These are phyloP conservation scores for Cymodocea nodosa DNA, from an alignment of 116 monocot species.

Conservation along the genomic window DNA sequence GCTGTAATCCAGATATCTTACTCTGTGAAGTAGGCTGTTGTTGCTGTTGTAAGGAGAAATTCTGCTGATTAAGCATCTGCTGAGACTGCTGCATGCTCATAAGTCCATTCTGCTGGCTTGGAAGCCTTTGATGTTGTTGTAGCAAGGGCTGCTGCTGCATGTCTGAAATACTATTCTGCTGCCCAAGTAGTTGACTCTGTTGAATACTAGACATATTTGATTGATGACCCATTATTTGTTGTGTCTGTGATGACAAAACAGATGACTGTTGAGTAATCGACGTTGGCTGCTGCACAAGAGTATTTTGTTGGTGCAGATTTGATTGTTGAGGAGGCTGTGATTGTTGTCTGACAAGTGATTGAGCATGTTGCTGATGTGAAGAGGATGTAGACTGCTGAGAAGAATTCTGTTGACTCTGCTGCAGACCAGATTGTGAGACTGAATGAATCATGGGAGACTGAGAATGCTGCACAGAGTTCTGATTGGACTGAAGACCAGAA, in stretches of 20 bases:
- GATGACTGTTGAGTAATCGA: slow-evolving; percentile 32
- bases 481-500: slow-evolving; percentile 43
- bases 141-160: slow-evolving; percentile 15
- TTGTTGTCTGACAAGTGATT: slow-evolving; percentile 45
- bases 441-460: slow-evolving; percentile 42
- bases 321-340: slow-evolving; percentile 31
- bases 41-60: slow-evolving; percentile 48
- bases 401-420: slow-evolving; percentile 57
- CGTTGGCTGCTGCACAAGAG: slow-evolving; percentile 42
- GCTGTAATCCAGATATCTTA: slow-evolving; percentile 29
- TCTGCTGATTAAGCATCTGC: slow-evolving; percentile 49
- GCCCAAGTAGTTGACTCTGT: slow-evolving; percentile 44
- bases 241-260: slow-evolving; percentile 38
- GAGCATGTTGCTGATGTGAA: slow-evolving; percentile 46
- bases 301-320: slow-evolving; percentile 17
- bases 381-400: slow-evolving; percentile 46
- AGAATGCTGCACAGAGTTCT: slow-evolving; percentile 39
- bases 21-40: slow-evolving; percentile 34
- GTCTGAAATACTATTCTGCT: slow-evolving; percentile 45
- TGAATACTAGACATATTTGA: slow-evolving; percentile 37
- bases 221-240: slow-evolving; percentile 49
- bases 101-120: slow-evolving; percentile 43
- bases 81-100: slow-evolving; percentile 51
- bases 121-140: slow-evolving; percentile 45
- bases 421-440: slow-evolving; percentile 25